These are phyloP conservation scores for Diaporthe capsici DNA, from an alignment of 2,329 filamentous ascomycete species.

Conservation along the genomic window DNA sequence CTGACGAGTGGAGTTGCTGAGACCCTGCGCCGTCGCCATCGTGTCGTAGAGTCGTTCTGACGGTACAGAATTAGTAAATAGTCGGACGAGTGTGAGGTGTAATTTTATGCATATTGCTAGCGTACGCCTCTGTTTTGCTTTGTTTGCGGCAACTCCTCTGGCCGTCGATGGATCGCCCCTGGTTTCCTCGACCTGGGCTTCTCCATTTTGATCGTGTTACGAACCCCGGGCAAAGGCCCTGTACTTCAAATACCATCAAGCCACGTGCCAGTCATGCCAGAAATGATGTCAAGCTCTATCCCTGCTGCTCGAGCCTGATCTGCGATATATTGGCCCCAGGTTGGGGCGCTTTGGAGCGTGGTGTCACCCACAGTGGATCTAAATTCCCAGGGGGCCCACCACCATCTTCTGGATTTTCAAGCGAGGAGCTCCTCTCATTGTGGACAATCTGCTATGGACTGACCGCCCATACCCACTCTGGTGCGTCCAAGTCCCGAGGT, in stretches of 20 bases:
- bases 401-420: slow-evolving; percentile 33
- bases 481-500: slow-evolving; percentile 25
- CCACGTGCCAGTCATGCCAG: slow-evolving; percentile 34
- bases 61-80: slow-evolving; percentile 19
- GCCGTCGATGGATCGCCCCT: slow-evolving; percentile 18
- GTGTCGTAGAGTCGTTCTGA: slow-evolving; percentile 10
- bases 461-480: slow-evolving; percentile 18
- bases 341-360: slow-evolving; percentile 21
- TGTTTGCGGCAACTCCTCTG: slow-evolving; percentile 10
- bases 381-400: slow-evolving; percentile 18
- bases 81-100: slow-evolving; percentile 24
- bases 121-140: slow-evolving; percentile 23
- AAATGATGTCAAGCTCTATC: slow-evolving; percentile 33
- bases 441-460: slow-evolving; percentile 12
- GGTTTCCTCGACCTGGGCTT: slow-evolving; percentile 10
- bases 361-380: slow-evolving; percentile 28
- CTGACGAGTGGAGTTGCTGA: slow-evolving; percentile 29
- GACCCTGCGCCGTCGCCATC: slow-evolving; percentile 30
- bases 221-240: slow-evolving; percentile 4
- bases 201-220: slow-evolving; percentile 22
- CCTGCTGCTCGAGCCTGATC: slow-evolving; percentile 30
- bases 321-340: slow-evolving; percentile 31
- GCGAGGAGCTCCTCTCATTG: slow-evolving; percentile 24
- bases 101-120: slow-evolving; percentile 35
- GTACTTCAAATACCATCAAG: slow-evolving; percentile 32